Percentiles rank a stretch among this genome's conserved stretches.
Conservation (phyloP, 1,284 basidiomycete species). For the Naganishia cerealis region DNA sequence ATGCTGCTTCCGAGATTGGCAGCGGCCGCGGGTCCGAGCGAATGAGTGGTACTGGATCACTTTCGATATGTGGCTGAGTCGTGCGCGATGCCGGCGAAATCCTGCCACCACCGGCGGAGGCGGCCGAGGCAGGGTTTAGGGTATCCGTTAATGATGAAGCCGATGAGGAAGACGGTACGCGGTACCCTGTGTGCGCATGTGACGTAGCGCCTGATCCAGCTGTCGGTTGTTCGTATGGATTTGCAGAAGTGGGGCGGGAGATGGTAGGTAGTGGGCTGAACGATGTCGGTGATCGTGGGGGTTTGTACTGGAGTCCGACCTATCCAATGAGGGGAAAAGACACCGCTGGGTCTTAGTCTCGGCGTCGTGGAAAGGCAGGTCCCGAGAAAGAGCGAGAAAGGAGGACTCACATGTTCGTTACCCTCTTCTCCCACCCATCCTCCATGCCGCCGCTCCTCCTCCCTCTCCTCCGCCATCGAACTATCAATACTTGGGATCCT, state of each 20-base stretch:
- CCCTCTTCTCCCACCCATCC: conserved; percentile 2
- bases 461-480: conserved; percentile 22
- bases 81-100: conserved; percentile 11
- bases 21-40: background rate
- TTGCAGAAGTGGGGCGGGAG: conserved; percentile 30
- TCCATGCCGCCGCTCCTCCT: conserved; percentile 7
- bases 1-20: too few species aligned
- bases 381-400: background rate
- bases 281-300: conserved; percentile 2
- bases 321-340: background rate
- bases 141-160: conserved; percentile 4
- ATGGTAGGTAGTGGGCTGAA: conserved; percentile 16
- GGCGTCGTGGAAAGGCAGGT: background rate
- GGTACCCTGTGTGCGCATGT: background rate
- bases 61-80: conserved; percentile 32
- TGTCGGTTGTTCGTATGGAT: conserved; percentile 15
- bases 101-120: background rate
- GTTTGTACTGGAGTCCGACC: conserved; percentile 20
- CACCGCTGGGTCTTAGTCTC: background rate
- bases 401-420: conserved; percentile 23
- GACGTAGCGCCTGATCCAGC: background rate
- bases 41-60: conserved; percentile 10
- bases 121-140: conserved; percentile 2
- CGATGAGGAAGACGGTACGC: background rate
- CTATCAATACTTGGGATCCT: conserved; percentile 23